Evolutionary conservation across 2,329 filamentous ascomycete species (phyloP).

Genomic region (Verticillium nonalfalfae): DNA sequence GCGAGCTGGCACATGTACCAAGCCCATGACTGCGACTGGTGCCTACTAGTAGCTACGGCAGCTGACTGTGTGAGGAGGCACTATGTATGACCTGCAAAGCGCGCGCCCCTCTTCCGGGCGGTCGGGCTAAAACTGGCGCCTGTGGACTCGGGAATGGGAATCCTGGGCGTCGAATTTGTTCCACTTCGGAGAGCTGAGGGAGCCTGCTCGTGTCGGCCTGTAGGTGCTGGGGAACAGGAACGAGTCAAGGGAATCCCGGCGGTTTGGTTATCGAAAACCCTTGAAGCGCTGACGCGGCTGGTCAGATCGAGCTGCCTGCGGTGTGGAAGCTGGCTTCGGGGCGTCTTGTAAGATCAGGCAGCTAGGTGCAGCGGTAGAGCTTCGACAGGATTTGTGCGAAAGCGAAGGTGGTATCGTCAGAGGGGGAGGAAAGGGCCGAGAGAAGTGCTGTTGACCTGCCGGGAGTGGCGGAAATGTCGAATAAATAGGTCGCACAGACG

Average conservation of each 20-base stretch:
- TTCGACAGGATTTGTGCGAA: too few relatives aligned
- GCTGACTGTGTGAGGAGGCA: neutral
- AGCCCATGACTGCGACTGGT: conserved; percentile 14
- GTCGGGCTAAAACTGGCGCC: neutral
- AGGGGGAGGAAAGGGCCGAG: neutral
- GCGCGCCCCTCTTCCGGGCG: neutral
- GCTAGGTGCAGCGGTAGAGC: too few relatives aligned
- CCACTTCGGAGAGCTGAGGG: neutral
- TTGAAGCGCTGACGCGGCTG: neutral
- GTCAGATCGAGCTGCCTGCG: neutral
- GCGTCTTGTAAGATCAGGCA: too few relatives aligned
- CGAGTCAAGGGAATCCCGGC: neutral
- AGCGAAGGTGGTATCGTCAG: neutral
- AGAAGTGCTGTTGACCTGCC: neutral
- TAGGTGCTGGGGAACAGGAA: neutral
- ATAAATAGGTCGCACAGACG: neutral
- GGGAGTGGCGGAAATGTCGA: conserved; percentile 1
- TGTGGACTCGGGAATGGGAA: neutral
- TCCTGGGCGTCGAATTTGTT: neutral
- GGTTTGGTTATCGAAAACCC: neutral
- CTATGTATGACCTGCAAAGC: neutral
- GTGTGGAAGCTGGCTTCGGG: neutral
- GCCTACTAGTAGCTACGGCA: neutral
- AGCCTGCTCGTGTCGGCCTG: neutral
- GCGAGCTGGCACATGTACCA: conserved; percentile 14